These are phyloP conservation scores for Hericium rajendrae DNA, from an alignment of 768 basidiomycete species.

Conservation along the genomic window DNA sequence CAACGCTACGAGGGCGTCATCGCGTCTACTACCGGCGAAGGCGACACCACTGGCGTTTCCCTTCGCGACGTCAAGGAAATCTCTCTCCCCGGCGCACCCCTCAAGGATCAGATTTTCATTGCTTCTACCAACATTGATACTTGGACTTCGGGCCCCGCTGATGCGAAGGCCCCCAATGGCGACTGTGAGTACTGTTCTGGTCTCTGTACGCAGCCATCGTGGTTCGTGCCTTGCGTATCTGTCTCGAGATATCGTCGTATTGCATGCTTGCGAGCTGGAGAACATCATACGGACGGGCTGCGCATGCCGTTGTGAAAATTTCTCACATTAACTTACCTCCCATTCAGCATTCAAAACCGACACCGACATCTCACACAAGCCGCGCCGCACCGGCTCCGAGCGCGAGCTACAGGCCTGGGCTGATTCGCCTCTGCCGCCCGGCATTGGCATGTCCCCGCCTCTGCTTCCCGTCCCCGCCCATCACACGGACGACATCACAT, in stretches of 20 bases:
- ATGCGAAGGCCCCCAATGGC: slow-evolving; percentile 57
- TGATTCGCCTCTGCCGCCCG: slow-evolving; percentile 15
- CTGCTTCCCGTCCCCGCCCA: slow-evolving; percentile 18
- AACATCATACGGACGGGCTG: background rate
- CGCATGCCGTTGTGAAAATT: background rate
- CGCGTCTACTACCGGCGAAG: slow-evolving; percentile 47
- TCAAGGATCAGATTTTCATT: slow-evolving; percentile 64
- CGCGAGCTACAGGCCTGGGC: slow-evolving; percentile 79
- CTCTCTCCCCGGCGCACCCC: slow-evolving; percentile 50
- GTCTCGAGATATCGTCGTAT: background rate
- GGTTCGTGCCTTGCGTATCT: background rate
- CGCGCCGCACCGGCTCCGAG: slow-evolving; percentile 33
- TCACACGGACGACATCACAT: slow-evolving; percentile 58
- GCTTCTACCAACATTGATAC: slow-evolving; percentile 62
- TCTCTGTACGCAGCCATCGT: background rate
- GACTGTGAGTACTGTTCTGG: slow-evolving; percentile 43
- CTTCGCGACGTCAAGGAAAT: slow-evolving; percentile 75
- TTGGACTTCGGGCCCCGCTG: slow-evolving; percentile 68
- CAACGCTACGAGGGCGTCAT: slow-evolving; percentile 72
- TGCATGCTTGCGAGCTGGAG: background rate
- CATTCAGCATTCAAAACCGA: slow-evolving; percentile 67
- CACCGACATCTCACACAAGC: slow-evolving; percentile 60
- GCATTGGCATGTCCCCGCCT: slow-evolving; percentile 12
- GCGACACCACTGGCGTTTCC: slow-evolving; percentile 62
- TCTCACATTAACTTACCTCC: background rate